phyloP scores from a whole-genome alignment of 2,329 filamentous ascomycete species.

The Sordariomycetes sp. region DNA sequence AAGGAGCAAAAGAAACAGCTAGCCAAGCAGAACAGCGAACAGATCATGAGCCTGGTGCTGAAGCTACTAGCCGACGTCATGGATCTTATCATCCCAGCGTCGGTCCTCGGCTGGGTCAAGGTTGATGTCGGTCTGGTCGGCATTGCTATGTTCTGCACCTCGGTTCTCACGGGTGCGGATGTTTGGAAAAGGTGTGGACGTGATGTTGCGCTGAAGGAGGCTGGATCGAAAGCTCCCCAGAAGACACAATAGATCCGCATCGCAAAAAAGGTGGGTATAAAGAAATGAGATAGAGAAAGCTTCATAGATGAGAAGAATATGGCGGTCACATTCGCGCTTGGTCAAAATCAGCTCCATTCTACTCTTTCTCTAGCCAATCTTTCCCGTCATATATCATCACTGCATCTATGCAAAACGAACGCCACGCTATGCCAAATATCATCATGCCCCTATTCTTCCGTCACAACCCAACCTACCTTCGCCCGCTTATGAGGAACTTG shows the following conservation, averaged over 20 bases:
- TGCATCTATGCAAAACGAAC: no score
- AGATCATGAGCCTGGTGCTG: constrained; percentile 28
- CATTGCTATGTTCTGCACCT: constrained; percentile 50
- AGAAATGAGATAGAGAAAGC: no score
- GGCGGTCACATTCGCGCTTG: no score
- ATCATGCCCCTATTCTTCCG: background rate
- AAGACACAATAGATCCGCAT: no score
- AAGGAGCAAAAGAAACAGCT: constrained; percentile 19
- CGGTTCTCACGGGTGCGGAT: constrained; percentile 48
- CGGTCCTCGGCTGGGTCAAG: constrained; percentile 50
- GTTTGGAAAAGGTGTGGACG: constrained; percentile 47
- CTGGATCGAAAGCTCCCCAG: background rate
- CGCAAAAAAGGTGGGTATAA: no score
- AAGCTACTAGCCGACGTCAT: constrained; percentile 46
- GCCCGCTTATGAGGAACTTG: constrained; percentile 59
- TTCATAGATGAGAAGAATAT: no score
- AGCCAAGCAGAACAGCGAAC: constrained; percentile 17
- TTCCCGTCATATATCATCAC: no score
- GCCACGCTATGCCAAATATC: background rate
- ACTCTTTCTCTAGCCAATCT: no score
- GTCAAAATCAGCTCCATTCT: no score
- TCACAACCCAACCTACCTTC: constrained; percentile 15
- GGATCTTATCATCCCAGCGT: constrained; percentile 54
- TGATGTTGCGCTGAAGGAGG: constrained; percentile 10
- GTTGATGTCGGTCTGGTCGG: constrained; percentile 43